A percentile compares a stretch with the other conserved stretches of the same genome.
phyloP scores from a whole-genome alignment of 2,329 filamentous ascomycete species.

The Beauveria australis region DNA sequence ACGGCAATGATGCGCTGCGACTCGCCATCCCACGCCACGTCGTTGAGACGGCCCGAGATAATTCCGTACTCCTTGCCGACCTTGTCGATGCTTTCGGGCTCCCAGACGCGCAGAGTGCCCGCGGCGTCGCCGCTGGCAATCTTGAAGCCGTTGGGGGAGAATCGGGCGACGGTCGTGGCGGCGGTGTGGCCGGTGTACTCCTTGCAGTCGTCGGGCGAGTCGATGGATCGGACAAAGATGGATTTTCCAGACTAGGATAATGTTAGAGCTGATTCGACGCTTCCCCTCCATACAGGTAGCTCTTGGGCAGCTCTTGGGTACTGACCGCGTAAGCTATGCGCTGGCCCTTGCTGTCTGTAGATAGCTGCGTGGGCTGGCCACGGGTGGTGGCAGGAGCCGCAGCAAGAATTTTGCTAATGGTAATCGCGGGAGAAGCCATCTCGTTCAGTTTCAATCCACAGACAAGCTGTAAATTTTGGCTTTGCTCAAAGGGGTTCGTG shows the following conservation, averaged over 20 bases:
- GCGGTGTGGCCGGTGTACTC: constrained; percentile 91
- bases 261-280: neutral
- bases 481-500: neutral
- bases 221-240: constrained; percentile 90
- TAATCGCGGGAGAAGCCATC: constrained; percentile 40
- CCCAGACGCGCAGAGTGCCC: constrained; percentile 86
- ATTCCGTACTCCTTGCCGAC: constrained; percentile 94
- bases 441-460: neutral
- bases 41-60: constrained; percentile 89
- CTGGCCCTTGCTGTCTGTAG: constrained; percentile 80
- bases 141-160: constrained; percentile 91
- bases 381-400: constrained; percentile 75
- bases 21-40: constrained; percentile 96
- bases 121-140: constrained; percentile 84
- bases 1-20: constrained; percentile 94
- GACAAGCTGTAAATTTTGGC: neutral
- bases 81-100: constrained; percentile 72
- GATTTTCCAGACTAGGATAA: constrained; percentile 76
- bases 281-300: neutral
- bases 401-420: constrained; percentile 66
- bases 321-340: constrained; percentile 85
- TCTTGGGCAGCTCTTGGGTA: constrained; percentile 12
- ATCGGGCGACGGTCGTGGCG: constrained; percentile 83
- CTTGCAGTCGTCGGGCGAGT: constrained; percentile 72
- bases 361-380: constrained; percentile 83